Percentiles rank a stretch among this genome's conserved stretches.
Conservation (phyloP, 2,329 filamentous ascomycete genomes). For the Diplodia mutila region DNA sequence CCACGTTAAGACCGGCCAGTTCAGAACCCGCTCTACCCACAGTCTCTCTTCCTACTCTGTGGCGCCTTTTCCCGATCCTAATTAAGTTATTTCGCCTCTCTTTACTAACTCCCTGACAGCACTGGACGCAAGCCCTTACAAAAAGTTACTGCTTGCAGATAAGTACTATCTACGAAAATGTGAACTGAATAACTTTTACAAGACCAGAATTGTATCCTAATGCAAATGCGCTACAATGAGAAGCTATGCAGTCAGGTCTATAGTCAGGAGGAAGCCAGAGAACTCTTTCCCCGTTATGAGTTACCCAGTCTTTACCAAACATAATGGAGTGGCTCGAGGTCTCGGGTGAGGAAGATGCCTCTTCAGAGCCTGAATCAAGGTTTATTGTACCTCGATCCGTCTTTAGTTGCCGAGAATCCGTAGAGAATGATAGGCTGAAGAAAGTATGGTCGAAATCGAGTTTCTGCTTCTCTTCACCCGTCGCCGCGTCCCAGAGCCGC, state of each 20-base stretch:
- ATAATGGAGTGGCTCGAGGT: neutral
- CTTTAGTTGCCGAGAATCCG: neutral
- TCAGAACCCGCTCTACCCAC: too few relatives aligned
- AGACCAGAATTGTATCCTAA: neutral
- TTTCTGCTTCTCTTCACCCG: slow-evolving; percentile 4
- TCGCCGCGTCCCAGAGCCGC: slow-evolving; percentile 26
- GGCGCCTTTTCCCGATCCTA: too few relatives aligned
- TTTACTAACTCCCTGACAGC: too few relatives aligned
- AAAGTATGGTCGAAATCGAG: neutral
- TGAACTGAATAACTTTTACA: neutral
- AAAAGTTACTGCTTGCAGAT: too few relatives aligned
- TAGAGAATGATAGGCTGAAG: neutral
- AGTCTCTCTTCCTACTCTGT: too few relatives aligned
- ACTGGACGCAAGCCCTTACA: too few relatives aligned
- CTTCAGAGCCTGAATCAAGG: neutral
- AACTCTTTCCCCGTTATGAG: neutral
- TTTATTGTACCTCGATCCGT: neutral
- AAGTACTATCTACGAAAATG: neutral
- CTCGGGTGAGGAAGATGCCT: neutral
- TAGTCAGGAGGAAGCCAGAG: neutral
- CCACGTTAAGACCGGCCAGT: too few relatives aligned
- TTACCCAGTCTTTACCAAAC: neutral
- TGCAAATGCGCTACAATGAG: neutral
- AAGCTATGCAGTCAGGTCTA: neutral
- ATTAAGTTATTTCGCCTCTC: too few relatives aligned